Percentiles rank a stretch among this genome's conserved stretches.
phyloP scores from a whole-genome alignment of 768 basidiomycete genomes.

The Pulveroboletus frians region DNA sequence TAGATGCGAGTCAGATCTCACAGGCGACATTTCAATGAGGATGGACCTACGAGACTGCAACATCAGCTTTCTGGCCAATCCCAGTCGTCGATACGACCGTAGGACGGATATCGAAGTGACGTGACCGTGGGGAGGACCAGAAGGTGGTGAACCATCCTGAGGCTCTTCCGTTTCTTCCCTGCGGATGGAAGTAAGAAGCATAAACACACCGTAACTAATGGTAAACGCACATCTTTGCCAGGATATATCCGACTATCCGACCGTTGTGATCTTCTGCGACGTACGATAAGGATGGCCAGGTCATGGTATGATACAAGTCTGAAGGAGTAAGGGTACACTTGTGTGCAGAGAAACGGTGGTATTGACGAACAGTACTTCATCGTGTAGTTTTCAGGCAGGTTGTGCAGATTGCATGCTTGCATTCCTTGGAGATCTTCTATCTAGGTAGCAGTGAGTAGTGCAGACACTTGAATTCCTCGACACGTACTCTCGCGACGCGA shows the following conservation, averaged over 20 bases:
- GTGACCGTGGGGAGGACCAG: constrained; percentile 70
- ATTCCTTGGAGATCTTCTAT: constrained; percentile 85
- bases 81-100: constrained; percentile 83
- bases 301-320: constrained; percentile 89
- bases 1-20: constrained; percentile 1
- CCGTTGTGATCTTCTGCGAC: constrained; percentile 90
- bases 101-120: constrained; percentile 96
- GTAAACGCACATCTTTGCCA: constrained; percentile 82
- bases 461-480: background rate
- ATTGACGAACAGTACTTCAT: constrained; percentile 65
- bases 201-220: background rate
- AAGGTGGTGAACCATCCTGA: constrained; percentile 47
- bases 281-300: constrained; percentile 91
- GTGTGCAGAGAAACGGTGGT: background rate
- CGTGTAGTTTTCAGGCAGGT: constrained; percentile 87
- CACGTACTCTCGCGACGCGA: constrained; percentile 27
- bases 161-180: constrained; percentile 52
- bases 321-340: background rate
- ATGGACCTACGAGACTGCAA: constrained; percentile 72
- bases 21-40: background rate
- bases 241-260: constrained; percentile 87
- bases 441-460: constrained; percentile 37
- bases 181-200: constrained; percentile 25
- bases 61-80: constrained; percentile 93
- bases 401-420: constrained; percentile 92